Conservation (phyloP, 2,329 filamentous ascomycete genomes). For the Colletotrichum siamense region DNA sequence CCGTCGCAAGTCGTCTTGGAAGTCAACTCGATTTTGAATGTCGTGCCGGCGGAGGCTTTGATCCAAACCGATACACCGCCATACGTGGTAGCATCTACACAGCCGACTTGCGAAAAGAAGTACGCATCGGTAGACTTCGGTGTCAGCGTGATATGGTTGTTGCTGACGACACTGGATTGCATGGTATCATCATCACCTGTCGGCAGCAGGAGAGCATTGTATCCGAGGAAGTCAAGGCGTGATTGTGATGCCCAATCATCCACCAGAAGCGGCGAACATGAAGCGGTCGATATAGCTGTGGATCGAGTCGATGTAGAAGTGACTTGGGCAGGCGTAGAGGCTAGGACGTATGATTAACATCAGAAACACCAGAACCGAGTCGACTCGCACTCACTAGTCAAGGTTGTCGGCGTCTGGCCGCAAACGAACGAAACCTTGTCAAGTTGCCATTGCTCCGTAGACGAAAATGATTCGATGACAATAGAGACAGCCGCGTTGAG, state of each 20-base stretch:
- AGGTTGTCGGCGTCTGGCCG: slow-evolving; percentile 18
- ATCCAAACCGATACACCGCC: slow-evolving; percentile 62
- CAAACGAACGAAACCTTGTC: slow-evolving; percentile 54
- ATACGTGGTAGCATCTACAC: slow-evolving; percentile 56
- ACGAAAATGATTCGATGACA: slow-evolving; percentile 44
- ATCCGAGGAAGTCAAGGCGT: slow-evolving; percentile 64
- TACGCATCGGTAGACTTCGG: slow-evolving; percentile 55
- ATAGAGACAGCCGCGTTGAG: slow-evolving; percentile 51
- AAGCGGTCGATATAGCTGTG: slow-evolving; percentile 1
- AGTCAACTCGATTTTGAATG: slow-evolving; percentile 57
- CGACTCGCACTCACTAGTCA: slow-evolving; percentile 17
- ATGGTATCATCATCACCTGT: slow-evolving; percentile 64
- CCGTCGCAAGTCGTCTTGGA: slow-evolving; percentile 50
- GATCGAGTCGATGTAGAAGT: not conserved
- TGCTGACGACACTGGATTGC: slow-evolving; percentile 57
- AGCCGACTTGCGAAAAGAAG: slow-evolving; percentile 64
- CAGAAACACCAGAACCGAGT: not conserved
- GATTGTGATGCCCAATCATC: slow-evolving; percentile 69
- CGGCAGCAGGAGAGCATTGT: slow-evolving; percentile 62
- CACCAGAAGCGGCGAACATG: slow-evolving; percentile 51
- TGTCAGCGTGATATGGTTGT: slow-evolving; percentile 56
- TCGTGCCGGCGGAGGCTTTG: slow-evolving; percentile 56
- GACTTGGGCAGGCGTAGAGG: not conserved
- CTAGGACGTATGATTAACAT: slow-evolving; percentile 2
- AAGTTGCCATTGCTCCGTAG: slow-evolving; percentile 44